Conservation (phyloP, 1,284 basidiomycete genomes). For the Peniophora sp. region DNA sequence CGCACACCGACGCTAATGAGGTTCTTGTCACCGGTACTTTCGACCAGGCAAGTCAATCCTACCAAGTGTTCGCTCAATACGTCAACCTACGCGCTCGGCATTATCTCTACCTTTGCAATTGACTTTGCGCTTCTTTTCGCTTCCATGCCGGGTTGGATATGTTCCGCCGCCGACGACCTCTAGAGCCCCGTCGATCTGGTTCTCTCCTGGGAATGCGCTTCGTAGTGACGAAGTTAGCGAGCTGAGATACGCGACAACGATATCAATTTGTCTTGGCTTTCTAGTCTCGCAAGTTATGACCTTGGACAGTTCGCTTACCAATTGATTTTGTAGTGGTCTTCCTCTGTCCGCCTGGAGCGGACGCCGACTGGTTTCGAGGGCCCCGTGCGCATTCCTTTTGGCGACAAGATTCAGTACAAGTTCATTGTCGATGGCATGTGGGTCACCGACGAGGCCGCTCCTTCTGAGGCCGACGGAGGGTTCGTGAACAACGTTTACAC, state of each 20-base stretch:
- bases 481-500: constrained; percentile 70
- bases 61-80: background rate
- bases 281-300: constrained; percentile 1
- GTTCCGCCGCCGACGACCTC: background rate
- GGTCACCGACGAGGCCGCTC: constrained; percentile 45
- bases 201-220: too few relatives aligned
- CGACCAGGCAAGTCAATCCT: constrained; percentile 51
- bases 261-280: too few relatives aligned
- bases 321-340: constrained; percentile 48
- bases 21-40: constrained; percentile 73
- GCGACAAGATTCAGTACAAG: constrained; percentile 61
- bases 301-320: constrained; percentile 4
- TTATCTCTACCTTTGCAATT: constrained; percentile 6
- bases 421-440: constrained; percentile 73
- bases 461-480: constrained; percentile 58
- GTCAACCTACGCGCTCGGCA: constrained; percentile 1
- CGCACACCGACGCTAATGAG: constrained; percentile 42
- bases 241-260: too few relatives aligned
- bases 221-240: too few relatives aligned
- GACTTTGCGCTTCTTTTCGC: constrained; percentile 2
- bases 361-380: constrained; percentile 49
- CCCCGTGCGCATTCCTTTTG: constrained; percentile 53
- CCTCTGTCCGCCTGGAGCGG: constrained; percentile 46
- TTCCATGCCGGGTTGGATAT: background rate
- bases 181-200: background rate